Evolutionary conservation across 345 rosid genomes (phyloP), one percentile per base, ranked within the genome.

Genomic region (Corchorus olitorius): DNA sequence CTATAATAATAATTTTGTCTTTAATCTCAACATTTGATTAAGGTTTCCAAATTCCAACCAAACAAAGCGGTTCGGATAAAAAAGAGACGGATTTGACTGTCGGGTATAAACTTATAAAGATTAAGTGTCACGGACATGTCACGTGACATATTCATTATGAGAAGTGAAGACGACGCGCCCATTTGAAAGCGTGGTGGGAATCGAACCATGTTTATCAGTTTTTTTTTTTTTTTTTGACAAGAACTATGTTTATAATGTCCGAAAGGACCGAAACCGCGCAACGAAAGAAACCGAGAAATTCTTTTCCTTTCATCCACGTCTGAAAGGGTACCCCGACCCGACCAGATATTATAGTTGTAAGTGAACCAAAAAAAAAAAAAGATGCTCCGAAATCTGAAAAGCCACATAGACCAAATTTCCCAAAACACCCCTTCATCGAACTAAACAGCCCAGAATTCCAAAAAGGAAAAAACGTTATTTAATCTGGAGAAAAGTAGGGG

Each of bases 281-380:
- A 19, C 59, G 60, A 53, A 79, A 73, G 5, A 48, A 17, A 53
- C 16, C 53, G 70, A 52, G 52, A 74, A 83, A 77, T 77, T 80
- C 76, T 50, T 77, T 73, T 11, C 79, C 73, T 46, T 71, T 19
- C 75, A 60, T 46, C 69, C 79, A 2, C 17, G 63, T 74, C 83
- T 64, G 81, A 81, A 79, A 60, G 50, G 55, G 22, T 0, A 66
- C 46, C 75, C 49, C 49, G 46, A 27, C 27, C 27, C 27, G 27
- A 27, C 27, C 27, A 27, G 27, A 35, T 17, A 13, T 9, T 17
- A 13, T 9, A 2, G 61, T 50, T 49, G 73, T 13, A 34, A n/a
- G n/a, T n/a, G n/a, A n/a, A n/a, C n/a, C n/a, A n/a, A n/a, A n/a
- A n/a, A n/a, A n/a, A n/a, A n/a, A n/a, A n/a, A n/a, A n/a, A n/a